Percentiles rank a stretch among this genome's conserved stretches.
These are phyloP conservation scores for Colletotrichum sp. DNA, from an alignment of 2,329 filamentous ascomycete genomes.

Conservation along the genomic window DNA sequence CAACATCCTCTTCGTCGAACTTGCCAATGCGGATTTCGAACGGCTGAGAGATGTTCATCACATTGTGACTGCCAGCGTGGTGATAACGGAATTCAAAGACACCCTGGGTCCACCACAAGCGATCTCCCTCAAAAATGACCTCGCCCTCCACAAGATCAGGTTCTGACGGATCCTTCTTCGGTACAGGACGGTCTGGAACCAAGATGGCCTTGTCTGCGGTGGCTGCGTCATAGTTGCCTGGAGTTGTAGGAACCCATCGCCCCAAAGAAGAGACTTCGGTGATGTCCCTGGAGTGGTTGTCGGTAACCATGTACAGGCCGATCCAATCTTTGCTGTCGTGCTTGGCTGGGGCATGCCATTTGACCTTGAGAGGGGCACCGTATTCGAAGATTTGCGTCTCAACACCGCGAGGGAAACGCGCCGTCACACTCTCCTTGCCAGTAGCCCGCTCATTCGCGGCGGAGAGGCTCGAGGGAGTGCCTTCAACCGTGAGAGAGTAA, in stretches of 20 bases:
- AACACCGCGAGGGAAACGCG: conserved; percentile 70
- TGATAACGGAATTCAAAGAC: conserved; percentile 98
- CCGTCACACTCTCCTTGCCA: conserved; percentile 76
- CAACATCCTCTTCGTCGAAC: conserved; percentile 78
- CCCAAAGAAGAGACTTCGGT: conserved; percentile 87
- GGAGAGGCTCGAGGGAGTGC: conserved; percentile 59
- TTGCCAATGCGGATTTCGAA: conserved; percentile 88
- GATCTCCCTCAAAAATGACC: conserved; percentile 88
- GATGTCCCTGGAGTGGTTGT: conserved; percentile 84
- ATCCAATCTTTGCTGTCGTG: conserved; percentile 96
- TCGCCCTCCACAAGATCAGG: conserved; percentile 74
- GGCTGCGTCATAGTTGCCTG: conserved; percentile 76
- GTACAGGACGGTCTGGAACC: conserved; percentile 66
- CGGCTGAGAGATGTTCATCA: conserved; percentile 91
- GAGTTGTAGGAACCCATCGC: conserved; percentile 85
- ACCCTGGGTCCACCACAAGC: conserved; percentile 96
- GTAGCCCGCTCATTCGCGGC: conserved; percentile 64
- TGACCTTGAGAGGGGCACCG: conserved; percentile 86
- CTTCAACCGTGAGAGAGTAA: conserved; percentile 79
- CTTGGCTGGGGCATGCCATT: conserved; percentile 86
- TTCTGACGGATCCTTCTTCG: conserved; percentile 56
- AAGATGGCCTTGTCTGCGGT: conserved; percentile 80
- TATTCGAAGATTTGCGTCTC: conserved; percentile 86
- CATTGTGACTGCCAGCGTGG: conserved; percentile 88
- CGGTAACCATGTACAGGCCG: conserved; percentile 93